A percentile compares a stretch with the other conserved stretches of the same genome.
These are phyloP conservation scores for Kwoniella sp. DNA, from an alignment of 768 basidiomycete genomes.

Conservation along the genomic window DNA sequence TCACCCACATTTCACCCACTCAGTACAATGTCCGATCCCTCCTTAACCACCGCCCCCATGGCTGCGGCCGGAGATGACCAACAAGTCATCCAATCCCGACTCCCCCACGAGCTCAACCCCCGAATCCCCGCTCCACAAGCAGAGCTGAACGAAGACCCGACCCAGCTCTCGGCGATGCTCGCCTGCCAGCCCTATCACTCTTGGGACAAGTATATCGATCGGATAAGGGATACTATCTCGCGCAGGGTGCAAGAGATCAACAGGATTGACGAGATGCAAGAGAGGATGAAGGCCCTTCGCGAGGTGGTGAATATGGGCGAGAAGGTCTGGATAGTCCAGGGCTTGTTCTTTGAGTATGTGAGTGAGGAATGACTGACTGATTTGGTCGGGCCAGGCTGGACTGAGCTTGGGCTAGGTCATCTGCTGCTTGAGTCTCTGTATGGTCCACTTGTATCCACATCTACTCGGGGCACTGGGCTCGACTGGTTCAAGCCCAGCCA, in stretches of 20 bases:
- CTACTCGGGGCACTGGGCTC: too few species aligned
- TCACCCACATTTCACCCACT: neutral
- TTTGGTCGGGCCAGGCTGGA: too few species aligned
- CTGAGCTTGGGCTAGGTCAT: too few species aligned
- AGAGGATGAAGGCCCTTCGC: conserved; percentile 27
- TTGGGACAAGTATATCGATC: conserved; percentile 27
- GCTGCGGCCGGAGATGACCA: too few species aligned
- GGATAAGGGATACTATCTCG: conserved; percentile 21
- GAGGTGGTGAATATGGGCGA: conserved; percentile 17
- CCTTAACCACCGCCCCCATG: neutral
- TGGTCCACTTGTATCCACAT: too few species aligned
- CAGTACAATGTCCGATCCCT: neutral
- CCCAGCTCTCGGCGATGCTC: conserved; percentile 32
- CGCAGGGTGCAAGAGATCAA: conserved; percentile 37
- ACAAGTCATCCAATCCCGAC: neutral
- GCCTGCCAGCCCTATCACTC: conserved; percentile 38
- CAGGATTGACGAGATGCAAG: conserved; percentile 19
- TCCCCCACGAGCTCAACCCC: conserved; percentile 6
- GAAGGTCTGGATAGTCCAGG: conserved; percentile 26
- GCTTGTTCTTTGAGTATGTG: conserved; percentile 51
- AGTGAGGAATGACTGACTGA: too few species aligned
- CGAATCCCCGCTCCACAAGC: neutral
- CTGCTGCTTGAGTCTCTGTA: too few species aligned
- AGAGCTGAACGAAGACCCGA: conserved; percentile 3
- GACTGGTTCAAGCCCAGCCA: too few species aligned